Evolutionary conservation across 2,329 filamentous ascomycete genomes (phyloP), one percentile per base, ranked within the genome.

Genomic region (Onygenales sp.): DNA sequence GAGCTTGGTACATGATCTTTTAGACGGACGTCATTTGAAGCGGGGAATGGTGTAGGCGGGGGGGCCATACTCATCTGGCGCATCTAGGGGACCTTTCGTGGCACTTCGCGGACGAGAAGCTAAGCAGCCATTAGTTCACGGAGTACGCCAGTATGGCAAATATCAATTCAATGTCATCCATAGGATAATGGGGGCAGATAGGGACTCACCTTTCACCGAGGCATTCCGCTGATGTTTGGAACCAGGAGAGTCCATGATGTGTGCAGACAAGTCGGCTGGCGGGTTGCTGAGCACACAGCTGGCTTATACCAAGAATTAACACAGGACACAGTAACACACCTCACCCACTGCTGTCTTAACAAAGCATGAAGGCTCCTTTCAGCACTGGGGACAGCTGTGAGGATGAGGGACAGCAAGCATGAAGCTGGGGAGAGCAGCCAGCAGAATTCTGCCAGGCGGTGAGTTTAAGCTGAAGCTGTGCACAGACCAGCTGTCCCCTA

Each of bases 51-150:
- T 46, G 34, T 27, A 43, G 45, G 47, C 45, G 53, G 17, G 33
- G 53, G 17, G 33, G 32, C 43, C 47, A 70, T 77, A 92, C 86
- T 92, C 86, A 58, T 85, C 82, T 57, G 63, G 58, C 52, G 75
- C 73, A 62, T 93, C 88, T 17, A 95, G 74, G 3, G 89, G 89
- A 1, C 88, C 88, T 68, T 84, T 87, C 4, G 88, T 93, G 44
- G 85, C 67, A 58, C 69, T 69, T 59, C 70, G 69, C 56, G 69
- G 70, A 49, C 70, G 65, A 42, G 66, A 67, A 61, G 70, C 70
- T 73, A 58, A 34, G 13, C 33, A 42, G 44, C 45, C 42, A 51
- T 45, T 56, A 54, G 54, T 53, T 54, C 42, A 33, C 33, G 39
- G 31, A 17, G 9, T 33, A 27, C 4, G 21, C 21, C 21, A 27